Evolutionary conservation across 805 yeast species (phyloP).

Genomic region (Jamesozyma jinghongensis): DNA sequence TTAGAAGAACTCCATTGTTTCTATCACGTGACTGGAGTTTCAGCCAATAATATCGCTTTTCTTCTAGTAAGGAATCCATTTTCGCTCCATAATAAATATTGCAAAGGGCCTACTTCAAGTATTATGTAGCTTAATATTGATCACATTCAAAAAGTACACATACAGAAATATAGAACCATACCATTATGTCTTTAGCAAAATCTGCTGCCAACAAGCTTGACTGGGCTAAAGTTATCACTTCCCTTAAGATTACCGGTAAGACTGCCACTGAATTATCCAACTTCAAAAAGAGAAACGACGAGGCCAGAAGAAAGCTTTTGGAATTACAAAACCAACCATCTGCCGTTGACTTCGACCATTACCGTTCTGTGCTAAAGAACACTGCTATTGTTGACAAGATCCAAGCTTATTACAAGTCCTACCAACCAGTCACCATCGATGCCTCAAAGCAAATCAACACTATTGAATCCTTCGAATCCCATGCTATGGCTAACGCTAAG

Average conservation of each 20-base stretch:
- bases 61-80: not conserved
- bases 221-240: slow-evolving; percentile 86
- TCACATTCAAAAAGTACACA: not conserved
- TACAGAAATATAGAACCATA: too few relatives aligned
- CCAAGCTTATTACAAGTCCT: slow-evolving; percentile 63
- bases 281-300: slow-evolving; percentile 97
- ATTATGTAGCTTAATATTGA: not conserved
- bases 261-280: slow-evolving; percentile 83
- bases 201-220: slow-evolving; percentile 79
- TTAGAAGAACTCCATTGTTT: too few relatives aligned
- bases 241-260: slow-evolving; percentile 85
- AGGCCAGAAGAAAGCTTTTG: slow-evolving; percentile 76
- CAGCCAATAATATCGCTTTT: too few relatives aligned
- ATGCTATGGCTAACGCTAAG: slow-evolving; percentile 93
- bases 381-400: slow-evolving; percentile 67
- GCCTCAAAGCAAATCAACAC: slow-evolving; percentile 83
- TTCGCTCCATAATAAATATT: too few relatives aligned
- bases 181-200: slow-evolving; percentile 29
- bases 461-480: slow-evolving; percentile 86
- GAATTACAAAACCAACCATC: slow-evolving; percentile 66
- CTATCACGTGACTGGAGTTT: too few relatives aligned
- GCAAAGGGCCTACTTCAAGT: too few relatives aligned
- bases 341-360: slow-evolving; percentile 70
- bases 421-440: slow-evolving; percentile 80
- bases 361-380: slow-evolving; percentile 77